Evolutionary conservation across 257 asterid genomes (phyloP).

Genomic region (Mitragyna speciosa): DNA sequence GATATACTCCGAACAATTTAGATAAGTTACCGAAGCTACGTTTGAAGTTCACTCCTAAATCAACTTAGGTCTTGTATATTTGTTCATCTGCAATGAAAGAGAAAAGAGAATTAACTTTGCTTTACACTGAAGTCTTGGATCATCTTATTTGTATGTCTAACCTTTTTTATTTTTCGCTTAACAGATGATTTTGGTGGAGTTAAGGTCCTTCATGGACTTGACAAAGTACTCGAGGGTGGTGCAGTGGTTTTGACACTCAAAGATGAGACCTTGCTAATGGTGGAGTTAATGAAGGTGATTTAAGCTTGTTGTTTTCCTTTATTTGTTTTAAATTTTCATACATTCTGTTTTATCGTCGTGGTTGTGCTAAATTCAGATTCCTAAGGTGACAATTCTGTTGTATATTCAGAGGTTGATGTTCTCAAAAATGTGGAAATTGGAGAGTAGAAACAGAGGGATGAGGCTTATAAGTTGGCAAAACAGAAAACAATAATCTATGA

Average conservation of each 20-base stretch:
- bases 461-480: slow-evolving; percentile 84
- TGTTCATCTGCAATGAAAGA: not conserved
- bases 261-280: slow-evolving; percentile 91
- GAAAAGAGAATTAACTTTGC: not conserved
- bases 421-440: slow-evolving; percentile 99
- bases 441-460: slow-evolving; percentile 86
- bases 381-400: slow-evolving; percentile 79
- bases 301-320: slow-evolving; percentile 8
- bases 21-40: not conserved
- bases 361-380: slow-evolving; percentile 86
- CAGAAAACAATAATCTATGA: slow-evolving; percentile 78
- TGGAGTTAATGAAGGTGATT: slow-evolving; percentile 78
- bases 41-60: not conserved
- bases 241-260: slow-evolving; percentile 90
- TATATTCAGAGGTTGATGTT: slow-evolving; percentile 95
- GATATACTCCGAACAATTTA: not conserved
- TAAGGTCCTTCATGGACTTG: slow-evolving; percentile 87
- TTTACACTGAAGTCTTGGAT: not conserved
- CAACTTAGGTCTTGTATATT: not conserved
- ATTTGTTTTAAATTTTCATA: slow-evolving; percentile 20
- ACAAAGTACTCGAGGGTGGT: slow-evolving; percentile 93
- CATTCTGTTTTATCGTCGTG: slow-evolving; percentile 41
- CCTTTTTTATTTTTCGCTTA: slow-evolving; percentile 20
- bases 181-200: slow-evolving; percentile 75
- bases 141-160: slow-evolving; percentile 12